These are phyloP conservation scores for Tylopilus sp. DNA, from an alignment of 768 basidiomycete genomes.

Conservation along the genomic window DNA sequence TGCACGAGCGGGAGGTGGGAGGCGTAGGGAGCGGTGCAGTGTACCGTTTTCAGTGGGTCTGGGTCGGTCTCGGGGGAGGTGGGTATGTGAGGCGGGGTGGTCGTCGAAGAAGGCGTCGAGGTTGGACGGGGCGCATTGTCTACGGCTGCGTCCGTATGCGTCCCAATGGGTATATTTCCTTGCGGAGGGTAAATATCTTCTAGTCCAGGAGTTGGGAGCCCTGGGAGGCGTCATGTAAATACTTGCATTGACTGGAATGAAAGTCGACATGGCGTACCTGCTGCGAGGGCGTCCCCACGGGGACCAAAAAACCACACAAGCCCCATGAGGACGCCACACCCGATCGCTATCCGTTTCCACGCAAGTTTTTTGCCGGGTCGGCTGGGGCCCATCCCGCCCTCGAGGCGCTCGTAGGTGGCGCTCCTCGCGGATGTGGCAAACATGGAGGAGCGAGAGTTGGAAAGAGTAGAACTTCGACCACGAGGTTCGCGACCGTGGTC, in stretches of 20 bases:
- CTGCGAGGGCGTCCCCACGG: constrained; percentile 14
- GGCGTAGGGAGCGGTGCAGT: constrained; percentile 60
- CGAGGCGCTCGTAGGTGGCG: constrained; percentile 56
- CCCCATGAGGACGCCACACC: constrained; percentile 50
- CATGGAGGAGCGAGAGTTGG: constrained; percentile 17
- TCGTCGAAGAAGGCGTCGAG: constrained; percentile 1
- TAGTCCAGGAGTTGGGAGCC: constrained; percentile 13
- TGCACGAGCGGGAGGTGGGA: constrained; percentile 63
- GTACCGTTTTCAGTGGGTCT: constrained; percentile 66
- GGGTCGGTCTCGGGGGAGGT: constrained; percentile 70
- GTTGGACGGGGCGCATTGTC: not conserved
- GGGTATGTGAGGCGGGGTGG: constrained; percentile 26
- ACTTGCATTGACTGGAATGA: not conserved
- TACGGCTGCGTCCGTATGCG: not conserved
- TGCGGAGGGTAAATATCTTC: constrained; percentile 25
- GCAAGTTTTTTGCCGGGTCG: constrained; percentile 34
- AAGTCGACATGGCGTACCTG: constrained; percentile 14
- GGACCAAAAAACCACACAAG: constrained; percentile 71
- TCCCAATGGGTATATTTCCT: constrained; percentile 12
- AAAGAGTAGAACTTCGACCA: constrained; percentile 13
- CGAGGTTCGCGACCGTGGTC: constrained; percentile 25
- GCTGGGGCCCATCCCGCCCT: constrained; percentile 55
- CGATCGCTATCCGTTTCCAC: constrained; percentile 71
- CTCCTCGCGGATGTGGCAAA: constrained; percentile 35
- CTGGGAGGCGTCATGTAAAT: not conserved